Conservation (phyloP, 1,139 yeast species). For the Kluyveromyces sp. region DNA sequence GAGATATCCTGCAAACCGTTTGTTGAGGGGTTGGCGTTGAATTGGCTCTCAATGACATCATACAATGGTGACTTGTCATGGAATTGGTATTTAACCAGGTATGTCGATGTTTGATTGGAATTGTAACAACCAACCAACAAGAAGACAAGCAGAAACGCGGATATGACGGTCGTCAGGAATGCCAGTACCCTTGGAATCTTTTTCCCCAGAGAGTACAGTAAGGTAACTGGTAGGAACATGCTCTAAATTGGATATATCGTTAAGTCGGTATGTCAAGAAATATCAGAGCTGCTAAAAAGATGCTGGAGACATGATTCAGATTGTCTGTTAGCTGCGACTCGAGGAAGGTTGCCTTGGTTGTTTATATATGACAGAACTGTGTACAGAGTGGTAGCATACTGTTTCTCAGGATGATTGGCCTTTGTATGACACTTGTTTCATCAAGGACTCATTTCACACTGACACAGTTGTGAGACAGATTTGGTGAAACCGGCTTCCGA, state of each 20-base stretch:
- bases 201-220: slow-evolving; percentile 12
- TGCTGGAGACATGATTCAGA: no score
- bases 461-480: not conserved
- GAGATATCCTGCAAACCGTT: slow-evolving; percentile 23
- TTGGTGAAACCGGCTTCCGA: no score
- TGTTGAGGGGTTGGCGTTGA: slow-evolving; percentile 14
- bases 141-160: slow-evolving; percentile 26
- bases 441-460: not conserved
- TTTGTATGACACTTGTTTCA: not conserved
- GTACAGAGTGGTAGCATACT: no score
- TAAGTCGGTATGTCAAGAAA: no score
- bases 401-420: no score
- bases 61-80: slow-evolving; percentile 26
- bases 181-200: slow-evolving; percentile 27
- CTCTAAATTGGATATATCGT: not conserved
- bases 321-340: no score
- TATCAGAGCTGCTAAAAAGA: no score
- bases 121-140: slow-evolving; percentile 28
- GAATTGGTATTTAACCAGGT: slow-evolving; percentile 23
- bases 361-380: no score
- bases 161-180: slow-evolving; percentile 22
- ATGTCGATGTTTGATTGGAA: slow-evolving; percentile 23
- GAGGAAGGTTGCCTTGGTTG: no score
- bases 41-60: slow-evolving; percentile 22
- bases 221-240: not conserved